phyloP scores from a whole-genome alignment of 495 filamentous ascomycete species.

The Pseudomonodictys pantanalensis region DNA sequence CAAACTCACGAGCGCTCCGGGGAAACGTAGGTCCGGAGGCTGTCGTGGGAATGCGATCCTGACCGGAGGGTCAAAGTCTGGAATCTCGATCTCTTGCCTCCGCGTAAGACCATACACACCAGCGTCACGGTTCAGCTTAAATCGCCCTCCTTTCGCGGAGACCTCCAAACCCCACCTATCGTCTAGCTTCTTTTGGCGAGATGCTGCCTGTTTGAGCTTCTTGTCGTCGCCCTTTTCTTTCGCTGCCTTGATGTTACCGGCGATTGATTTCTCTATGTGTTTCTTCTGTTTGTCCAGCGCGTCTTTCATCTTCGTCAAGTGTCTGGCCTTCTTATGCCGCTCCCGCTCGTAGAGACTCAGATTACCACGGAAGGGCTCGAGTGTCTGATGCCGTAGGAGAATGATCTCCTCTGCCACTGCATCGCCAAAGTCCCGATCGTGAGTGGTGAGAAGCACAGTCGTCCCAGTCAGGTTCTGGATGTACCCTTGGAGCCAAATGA shows the following conservation, averaged over 20 bases:
- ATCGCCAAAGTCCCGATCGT: conserved; percentile 73
- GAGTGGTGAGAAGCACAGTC: conserved; percentile 71
- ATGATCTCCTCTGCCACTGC: conserved; percentile 72
- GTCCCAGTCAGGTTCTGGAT: conserved; percentile 52
- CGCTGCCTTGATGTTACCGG: conserved; percentile 64
- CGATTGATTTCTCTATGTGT: conserved; percentile 73
- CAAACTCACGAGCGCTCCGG: conserved; percentile 65
- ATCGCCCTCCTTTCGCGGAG: conserved; percentile 63
- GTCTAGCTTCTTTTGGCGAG: conserved; percentile 75
- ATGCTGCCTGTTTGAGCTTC: conserved; percentile 73
- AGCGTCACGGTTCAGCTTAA: conserved; percentile 75
- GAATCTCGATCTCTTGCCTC: conserved; percentile 67
- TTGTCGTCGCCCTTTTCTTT: conserved; percentile 74
- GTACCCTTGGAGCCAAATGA: conserved; percentile 76
- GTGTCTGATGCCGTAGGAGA: conserved; percentile 63
- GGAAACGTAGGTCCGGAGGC: conserved; percentile 67
- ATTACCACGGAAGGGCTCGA: conserved; percentile 68
- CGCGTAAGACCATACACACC: conserved; percentile 55
- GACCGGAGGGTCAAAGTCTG: conserved; percentile 59
- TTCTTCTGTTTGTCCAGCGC: conserved; percentile 72
- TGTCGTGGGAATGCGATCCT: conserved; percentile 54
- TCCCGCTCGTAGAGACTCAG: conserved; percentile 65
- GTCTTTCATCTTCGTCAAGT: conserved; percentile 71
- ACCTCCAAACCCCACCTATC: conserved; percentile 73
- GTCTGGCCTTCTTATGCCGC: conserved; percentile 60